phyloP scores from a whole-genome alignment of 441 rosid genomes.

The Lepidium campestre region DNA sequence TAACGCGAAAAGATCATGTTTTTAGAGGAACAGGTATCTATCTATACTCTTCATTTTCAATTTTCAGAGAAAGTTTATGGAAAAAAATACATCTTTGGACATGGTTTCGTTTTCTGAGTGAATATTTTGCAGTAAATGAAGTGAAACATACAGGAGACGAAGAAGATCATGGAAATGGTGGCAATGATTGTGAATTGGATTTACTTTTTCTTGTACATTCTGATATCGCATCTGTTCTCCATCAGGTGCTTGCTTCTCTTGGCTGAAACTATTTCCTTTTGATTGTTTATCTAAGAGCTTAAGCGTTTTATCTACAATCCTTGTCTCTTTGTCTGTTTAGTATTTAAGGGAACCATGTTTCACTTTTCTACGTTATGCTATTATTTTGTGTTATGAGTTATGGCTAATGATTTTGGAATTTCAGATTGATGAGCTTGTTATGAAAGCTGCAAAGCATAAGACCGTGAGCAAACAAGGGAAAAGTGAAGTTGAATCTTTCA shows the following conservation, averaged over 20 bases:
- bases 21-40: constrained; percentile 13
- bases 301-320: not conserved
- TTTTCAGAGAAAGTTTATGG: not conserved
- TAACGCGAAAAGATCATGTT: not conserved
- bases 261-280: not conserved
- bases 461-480: constrained; percentile 37
- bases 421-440: constrained; percentile 86
- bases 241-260: constrained; percentile 37
- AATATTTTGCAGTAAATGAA: constrained; percentile 6
- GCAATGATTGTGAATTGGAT: constrained; percentile 39
- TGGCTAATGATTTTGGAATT: not conserved
- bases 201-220: constrained; percentile 64
- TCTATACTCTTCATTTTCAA: not conserved
- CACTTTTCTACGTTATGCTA: not conserved
- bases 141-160: constrained; percentile 14
- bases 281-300: not conserved
- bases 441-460: constrained; percentile 47
- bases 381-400: not conserved
- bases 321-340: not conserved
- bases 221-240: constrained; percentile 48
- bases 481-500: constrained; percentile 55
- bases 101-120: not conserved
- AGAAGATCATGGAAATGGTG: constrained; percentile 14
- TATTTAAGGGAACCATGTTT: not conserved
- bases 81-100: not conserved